Conservation (phyloP, 345 rosid species). For the Mercurialis annua region DNA sequence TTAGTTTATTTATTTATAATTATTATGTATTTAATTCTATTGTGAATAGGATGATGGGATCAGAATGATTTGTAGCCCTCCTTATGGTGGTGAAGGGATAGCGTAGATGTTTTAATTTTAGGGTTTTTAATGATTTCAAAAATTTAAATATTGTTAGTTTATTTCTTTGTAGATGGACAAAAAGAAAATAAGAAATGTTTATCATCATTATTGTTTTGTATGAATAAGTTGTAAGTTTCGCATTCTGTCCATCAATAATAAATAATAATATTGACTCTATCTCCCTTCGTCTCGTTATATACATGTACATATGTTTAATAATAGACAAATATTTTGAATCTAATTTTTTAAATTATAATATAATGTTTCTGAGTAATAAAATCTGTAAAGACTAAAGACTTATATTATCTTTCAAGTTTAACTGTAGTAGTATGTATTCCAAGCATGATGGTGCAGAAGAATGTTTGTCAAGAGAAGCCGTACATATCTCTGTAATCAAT, state of each 20-base stretch:
- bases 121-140: neutral
- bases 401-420: no score
- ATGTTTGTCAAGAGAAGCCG: no score
- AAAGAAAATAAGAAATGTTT: neutral
- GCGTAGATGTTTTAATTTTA: neutral
- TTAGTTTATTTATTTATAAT: no score
- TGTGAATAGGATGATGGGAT: slow-evolving; percentile 9
- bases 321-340: no score
- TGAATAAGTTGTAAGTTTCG: slow-evolving; percentile 13
- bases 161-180: slow-evolving; percentile 11
- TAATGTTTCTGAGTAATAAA: no score
- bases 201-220: neutral
- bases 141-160: slow-evolving; percentile 3
- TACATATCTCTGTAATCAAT: no score
- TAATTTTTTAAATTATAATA: no score
- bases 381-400: no score
- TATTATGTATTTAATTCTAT: neutral
- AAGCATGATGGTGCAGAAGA: no score
- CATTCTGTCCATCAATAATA: neutral
- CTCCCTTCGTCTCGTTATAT: neutral
- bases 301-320: no score
- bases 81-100: slow-evolving; percentile 6
- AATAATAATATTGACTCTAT: neutral
- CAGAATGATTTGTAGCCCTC: neutral
- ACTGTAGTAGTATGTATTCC: no score